phyloP scores from a whole-genome alignment of 192 early-diverging fungal species.

The Backusella parvicylindrica region DNA sequence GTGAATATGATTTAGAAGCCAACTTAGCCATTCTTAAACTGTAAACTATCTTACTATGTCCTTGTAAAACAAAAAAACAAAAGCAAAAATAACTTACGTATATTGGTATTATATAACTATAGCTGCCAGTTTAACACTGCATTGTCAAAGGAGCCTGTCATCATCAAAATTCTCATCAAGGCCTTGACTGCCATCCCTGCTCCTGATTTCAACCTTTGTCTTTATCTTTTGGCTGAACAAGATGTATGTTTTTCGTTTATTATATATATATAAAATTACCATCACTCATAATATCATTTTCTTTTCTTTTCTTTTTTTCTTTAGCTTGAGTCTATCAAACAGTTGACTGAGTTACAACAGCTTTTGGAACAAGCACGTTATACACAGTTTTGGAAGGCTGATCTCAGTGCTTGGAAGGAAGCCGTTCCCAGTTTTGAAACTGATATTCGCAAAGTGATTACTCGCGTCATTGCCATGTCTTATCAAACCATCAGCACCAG shows the following conservation, averaged over 20 bases:
- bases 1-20: conserved; percentile 86
- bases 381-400: conserved; percentile 72
- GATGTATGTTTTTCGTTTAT: conserved; percentile 36
- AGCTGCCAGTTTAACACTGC: conserved; percentile 91
- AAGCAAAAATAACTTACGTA: neutral
- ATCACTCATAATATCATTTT: too few relatives aligned
- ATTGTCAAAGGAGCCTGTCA: conserved; percentile 63
- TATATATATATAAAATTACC: neutral
- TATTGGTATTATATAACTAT: neutral
- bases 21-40: conserved; percentile 91
- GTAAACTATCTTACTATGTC: conserved; percentile 33
- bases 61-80: neutral
- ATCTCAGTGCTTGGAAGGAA: conserved; percentile 54
- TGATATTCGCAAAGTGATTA: conserved; percentile 70
- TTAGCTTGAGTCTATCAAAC: conserved; percentile 40
- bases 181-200: conserved; percentile 79
- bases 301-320: neutral
- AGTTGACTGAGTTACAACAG: conserved; percentile 71
- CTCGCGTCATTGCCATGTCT: conserved; percentile 69
- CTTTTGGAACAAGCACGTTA: conserved; percentile 76
- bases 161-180: conserved; percentile 77
- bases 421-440: conserved; percentile 70
- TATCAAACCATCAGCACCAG: conserved; percentile 74
- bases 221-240: conserved; percentile 81
- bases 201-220: conserved; percentile 88